Evolutionary conservation across 345 rosid genomes (phyloP), one percentile per base, ranked within the genome.

Genomic region (Noccaea bulbosa): DNA sequence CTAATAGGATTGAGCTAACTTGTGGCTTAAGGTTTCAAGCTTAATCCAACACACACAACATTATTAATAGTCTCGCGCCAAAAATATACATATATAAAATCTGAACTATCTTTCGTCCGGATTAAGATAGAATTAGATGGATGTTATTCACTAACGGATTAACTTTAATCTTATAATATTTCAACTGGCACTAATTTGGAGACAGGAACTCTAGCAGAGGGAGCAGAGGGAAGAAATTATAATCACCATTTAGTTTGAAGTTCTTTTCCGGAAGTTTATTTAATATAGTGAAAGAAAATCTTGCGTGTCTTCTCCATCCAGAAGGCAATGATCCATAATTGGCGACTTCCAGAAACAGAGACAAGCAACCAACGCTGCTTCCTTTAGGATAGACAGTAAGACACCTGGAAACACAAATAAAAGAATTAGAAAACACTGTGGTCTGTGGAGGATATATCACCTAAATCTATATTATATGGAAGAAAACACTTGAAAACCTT

Each of bases 261-360:
- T 76, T 66, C 79, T 82, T 50, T 65, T 45, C 60, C 20, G 20
- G 81, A 74, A 40, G 70, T n/a, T 81, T 88, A 88, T 72, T 88
- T 87, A 15, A 86, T 40, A 90, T 81, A n/a, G 87, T 81, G 67
- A 88, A 5, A 2, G 8, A 0, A 50, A 1, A 22, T 24, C 11
- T 86, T 2, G 90, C 87, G 39, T 78, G 80, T 84, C 90, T 80
- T 80, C 85, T 86, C 97, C 94, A 90, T 65, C 90, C 94, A 71
- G 77, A 77, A 2, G 94, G 87, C 81, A 90, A 68, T 4, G 83
- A 47, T 5, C 74, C 27, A 35, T 80, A 81, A 75, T 85, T 87
- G 0, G 85, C 87, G 56, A 85, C 97, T 61, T 84, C 85, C 37
- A 90, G 70, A 70, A 81, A 86, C 86, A 90, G 62, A 4, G 92